Evolutionary conservation across 805 yeast genomes (phyloP).

Genomic region (Debaryomyces prosopidis): DNA sequence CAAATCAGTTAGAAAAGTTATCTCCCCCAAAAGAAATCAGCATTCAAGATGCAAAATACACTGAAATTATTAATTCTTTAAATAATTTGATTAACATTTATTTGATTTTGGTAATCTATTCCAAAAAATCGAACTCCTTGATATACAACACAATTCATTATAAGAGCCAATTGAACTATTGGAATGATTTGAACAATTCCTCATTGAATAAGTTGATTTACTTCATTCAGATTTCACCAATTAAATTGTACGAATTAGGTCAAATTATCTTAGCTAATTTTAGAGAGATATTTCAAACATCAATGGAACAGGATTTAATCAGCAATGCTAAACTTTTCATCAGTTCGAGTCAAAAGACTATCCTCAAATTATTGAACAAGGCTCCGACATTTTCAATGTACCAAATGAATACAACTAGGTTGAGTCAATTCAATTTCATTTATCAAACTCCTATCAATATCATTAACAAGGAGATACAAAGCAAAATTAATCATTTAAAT

Average conservation of each 20-base stretch:
- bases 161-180: constrained; percentile 34
- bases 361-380: not conserved
- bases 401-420: not conserved
- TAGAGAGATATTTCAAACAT: constrained; percentile 3
- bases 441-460: constrained; percentile 5
- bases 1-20: constrained; percentile 6
- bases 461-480: constrained; percentile 2
- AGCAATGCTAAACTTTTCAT: not conserved
- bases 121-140: constrained; percentile 31
- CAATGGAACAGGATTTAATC: constrained; percentile 1
- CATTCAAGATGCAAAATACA: not conserved
- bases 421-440: not conserved
- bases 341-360: not conserved
- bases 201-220: constrained; percentile 26
- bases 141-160: constrained; percentile 34
- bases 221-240: constrained; percentile 36
- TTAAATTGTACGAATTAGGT: constrained; percentile 19
- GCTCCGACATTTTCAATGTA: constrained; percentile 3
- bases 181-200: constrained; percentile 31
- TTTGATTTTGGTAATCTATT: constrained; percentile 19
- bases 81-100: constrained; percentile 23
- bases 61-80: not conserved
- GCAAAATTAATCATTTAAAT: constrained; percentile 1
- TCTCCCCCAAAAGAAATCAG: not conserved
- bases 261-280: constrained; percentile 6